Evolutionary conservation across 1,284 basidiomycete genomes (phyloP), one percentile per base, ranked within the genome.

Genomic region (Naganishia cerealis): DNA sequence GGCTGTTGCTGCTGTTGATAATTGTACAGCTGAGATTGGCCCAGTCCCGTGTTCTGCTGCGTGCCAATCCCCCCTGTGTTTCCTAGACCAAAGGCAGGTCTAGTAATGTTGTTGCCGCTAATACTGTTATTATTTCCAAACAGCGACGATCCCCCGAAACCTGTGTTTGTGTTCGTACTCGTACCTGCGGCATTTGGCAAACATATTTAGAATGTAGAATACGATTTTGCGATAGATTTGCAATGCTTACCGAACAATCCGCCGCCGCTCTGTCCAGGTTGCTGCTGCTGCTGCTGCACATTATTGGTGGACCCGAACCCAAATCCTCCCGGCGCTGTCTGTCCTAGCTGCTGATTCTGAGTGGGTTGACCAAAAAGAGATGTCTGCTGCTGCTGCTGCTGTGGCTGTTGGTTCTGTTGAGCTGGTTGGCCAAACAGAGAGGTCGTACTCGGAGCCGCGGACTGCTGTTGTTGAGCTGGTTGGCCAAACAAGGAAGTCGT

Each of bases 251-350:
- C 66, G 52, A 67, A 67, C 57, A 67, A 48, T 12, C 66, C 48
- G 16, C 59, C 59, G 0, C 29, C 18, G 39, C 24, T 29, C n/a
- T 40, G 33, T 40, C 33, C 54, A 15, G 63, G 21, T 38, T 38
- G 38, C 21, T 53, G 57, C 48, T 67, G 66, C 53, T 67, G 66
- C 57, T 68, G 67, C 42, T 67, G 63, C 39, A 21, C 26, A 0
- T 1, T 38, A 53, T 58, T 42, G 18, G 46, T 21, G 4, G 29
- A 10, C 15, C 48, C 59, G n/a, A 59, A 59, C 29, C 59, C 59
- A 15, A 39, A n/a, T 42, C 39, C 57, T 36, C 59, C 59, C 1
- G 59, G 48, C 46, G 46, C 26, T 8, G 59, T 21, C 24, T 36
- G 26, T 36, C 24, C 42, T 29, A 40, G 48, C 50, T 62, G 59